Evolutionary conservation across 768 basidiomycete genomes (phyloP).

Genomic region (Agrocybe praecox): DNA sequence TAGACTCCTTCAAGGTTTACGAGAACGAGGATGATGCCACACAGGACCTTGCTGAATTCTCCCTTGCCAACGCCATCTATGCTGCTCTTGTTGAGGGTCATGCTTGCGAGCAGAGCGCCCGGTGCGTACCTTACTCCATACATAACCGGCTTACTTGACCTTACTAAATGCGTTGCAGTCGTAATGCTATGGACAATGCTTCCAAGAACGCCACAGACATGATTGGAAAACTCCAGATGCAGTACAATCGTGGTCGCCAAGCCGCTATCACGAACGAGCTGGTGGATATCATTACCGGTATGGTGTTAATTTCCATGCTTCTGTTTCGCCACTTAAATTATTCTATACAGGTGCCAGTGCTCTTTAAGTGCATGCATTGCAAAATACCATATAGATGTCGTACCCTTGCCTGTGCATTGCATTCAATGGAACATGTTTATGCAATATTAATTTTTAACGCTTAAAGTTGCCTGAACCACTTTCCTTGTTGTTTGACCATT

Average conservation of each 20-base stretch:
- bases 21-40: slow-evolving; percentile 98
- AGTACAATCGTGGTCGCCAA: slow-evolving; percentile 99
- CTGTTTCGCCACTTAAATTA: neutral
- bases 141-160: too few relatives aligned
- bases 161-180: slow-evolving; percentile 43
- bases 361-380: slow-evolving; percentile 29
- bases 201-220: slow-evolving; percentile 98
- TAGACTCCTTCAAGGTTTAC: slow-evolving; percentile 91
- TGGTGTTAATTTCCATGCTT: slow-evolving; percentile 22
- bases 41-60: slow-evolving; percentile 92
- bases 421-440: slow-evolving; percentile 1
- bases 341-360: slow-evolving; percentile 42
- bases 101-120: slow-evolving; percentile 92
- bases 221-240: slow-evolving; percentile 85
- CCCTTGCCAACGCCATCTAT: slow-evolving; percentile 95
- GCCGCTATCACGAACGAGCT: slow-evolving; percentile 96
- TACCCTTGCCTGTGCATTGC: slow-evolving; percentile 8
- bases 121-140: slow-evolving; percentile 45
- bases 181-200: slow-evolving; percentile 99
- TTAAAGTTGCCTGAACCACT: neutral
- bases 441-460: neutral
- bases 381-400: slow-evolving; percentile 14
- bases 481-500: neutral
- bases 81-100: slow-evolving; percentile 93
- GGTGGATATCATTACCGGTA: slow-evolving; percentile 91